phyloP scores from a whole-genome alignment of 192 early-diverging fungal species.

The Backusella westeae region DNA sequence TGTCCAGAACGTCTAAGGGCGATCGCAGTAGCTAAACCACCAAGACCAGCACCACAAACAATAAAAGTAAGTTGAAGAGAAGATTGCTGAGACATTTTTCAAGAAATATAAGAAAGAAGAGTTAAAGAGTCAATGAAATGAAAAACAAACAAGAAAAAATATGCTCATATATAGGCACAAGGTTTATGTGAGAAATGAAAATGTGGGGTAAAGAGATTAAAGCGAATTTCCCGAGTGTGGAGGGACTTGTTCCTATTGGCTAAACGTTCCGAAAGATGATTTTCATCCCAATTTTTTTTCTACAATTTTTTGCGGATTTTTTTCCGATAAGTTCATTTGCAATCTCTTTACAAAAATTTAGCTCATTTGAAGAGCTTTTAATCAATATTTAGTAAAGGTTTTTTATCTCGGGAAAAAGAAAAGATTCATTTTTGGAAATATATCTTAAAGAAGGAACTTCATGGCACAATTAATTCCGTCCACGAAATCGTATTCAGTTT shows the following conservation, averaged over 20 bases:
- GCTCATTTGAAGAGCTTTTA: not conserved
- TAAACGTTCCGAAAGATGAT: not conserved
- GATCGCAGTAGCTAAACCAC: constrained; percentile 19
- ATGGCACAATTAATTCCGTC: not conserved
- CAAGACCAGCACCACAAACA: constrained; percentile 16
- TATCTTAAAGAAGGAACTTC: not conserved
- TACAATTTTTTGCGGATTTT: not conserved
- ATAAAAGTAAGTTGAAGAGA: constrained; percentile 7
- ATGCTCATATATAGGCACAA: constrained; percentile 8
- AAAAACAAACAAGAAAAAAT: not conserved
- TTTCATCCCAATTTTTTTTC: not conserved
- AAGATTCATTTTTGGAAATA: not conserved
- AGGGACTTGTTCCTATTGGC: not conserved
- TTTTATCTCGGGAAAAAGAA: constrained; percentile 1
- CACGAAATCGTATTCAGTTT: not conserved
- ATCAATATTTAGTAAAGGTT: not conserved
- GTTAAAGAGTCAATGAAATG: not conserved
- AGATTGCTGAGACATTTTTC: constrained; percentile 1
- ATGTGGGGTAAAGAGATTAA: not conserved
- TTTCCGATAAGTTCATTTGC: not conserved
- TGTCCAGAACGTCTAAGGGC: constrained; percentile 15
- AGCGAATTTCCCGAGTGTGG: not conserved
- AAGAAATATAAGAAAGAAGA: constrained; percentile 5
- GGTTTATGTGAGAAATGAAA: not conserved
- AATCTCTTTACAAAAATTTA: not conserved